Evolutionary conservation across 257 asterid genomes (phyloP), one percentile per base, ranked within the genome.

Genomic region (Vinca minor): DNA sequence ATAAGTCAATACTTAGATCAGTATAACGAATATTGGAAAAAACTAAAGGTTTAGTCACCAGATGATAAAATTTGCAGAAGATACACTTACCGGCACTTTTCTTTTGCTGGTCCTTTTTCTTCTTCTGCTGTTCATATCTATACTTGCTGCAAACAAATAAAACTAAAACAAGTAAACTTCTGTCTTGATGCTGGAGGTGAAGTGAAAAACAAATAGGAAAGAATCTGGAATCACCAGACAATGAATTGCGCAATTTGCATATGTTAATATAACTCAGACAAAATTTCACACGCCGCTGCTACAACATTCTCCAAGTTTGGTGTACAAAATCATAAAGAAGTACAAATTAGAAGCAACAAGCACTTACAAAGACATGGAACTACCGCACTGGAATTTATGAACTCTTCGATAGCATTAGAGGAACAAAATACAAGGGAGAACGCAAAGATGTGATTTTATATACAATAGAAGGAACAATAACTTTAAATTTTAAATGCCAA

Each of bases 81-180:
- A 78, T 8, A 60, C 38, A 7, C 53, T 65, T 73, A 92, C 94
- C 96, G 28, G 76, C 72, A 75, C 81, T 87, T 79, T 89, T 93
- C 91, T 89, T 93, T 84, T 93, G 98, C 85, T 93, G 98, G 18
- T 75, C 98, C 66, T 89, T 83, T 75, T 87, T 89, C 87, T 89
- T 93, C 86, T 87, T 93, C 78, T 87, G 97, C 83, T 70, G 80
- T 79, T 93, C 97, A 42, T 89, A 93, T 78, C 74, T 87, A 67
- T 84, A 93, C 69, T 93, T 93, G 72, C 98, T 89, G 89, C 65
- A 75, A 46, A 59, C 25, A 35, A 29, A n/a, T 35, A 56, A 29
- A 56, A 46, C 46, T 32, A 15, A 58, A 41, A 49, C 20, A 18
- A 35, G 26, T 34, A 64, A 62, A 20, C 18, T 29, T 48, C 38